These are phyloP conservation scores for Leishmania amazonensis DNA, from an alignment of 208 protist genomes.

Conservation along the genomic window DNA sequence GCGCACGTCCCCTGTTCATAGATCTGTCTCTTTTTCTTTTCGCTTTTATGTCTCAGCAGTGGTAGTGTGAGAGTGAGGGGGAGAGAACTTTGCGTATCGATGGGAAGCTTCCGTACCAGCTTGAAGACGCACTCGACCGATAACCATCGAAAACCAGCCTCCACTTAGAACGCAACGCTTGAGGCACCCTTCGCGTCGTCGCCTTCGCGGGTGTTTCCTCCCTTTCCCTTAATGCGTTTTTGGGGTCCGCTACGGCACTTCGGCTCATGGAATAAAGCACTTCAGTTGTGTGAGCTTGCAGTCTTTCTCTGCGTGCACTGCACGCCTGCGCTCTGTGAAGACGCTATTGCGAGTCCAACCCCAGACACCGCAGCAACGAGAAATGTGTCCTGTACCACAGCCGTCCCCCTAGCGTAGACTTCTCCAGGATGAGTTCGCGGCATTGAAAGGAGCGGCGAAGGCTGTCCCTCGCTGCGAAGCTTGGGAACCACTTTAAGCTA, in stretches of 20 bases:
- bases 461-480: conserved; percentile 22
- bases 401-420: conserved; percentile 39
- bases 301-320: background rate
- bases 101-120: background rate
- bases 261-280: background rate
- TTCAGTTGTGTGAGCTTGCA: background rate
- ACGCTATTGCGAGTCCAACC: conserved; percentile 27
- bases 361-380: conserved; percentile 44
- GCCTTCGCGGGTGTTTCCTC: background rate
- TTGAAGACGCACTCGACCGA: background rate
- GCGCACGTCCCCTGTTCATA: too few relatives aligned
- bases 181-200: background rate
- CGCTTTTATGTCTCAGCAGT: background rate
- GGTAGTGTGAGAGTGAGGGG: background rate
- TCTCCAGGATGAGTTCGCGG: conserved; percentile 53
- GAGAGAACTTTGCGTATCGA: background rate
- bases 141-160: background rate
- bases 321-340: conserved; percentile 11
- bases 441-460: conserved; percentile 59
- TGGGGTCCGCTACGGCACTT: background rate
- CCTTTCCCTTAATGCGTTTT: background rate
- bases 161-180: background rate
- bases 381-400: conserved; percentile 78
- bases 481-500: conserved; percentile 33
- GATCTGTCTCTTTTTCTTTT: background rate